These are phyloP conservation scores for Zoysia pacifica DNA, from an alignment of 176 grass and related monocot genomes.

Conservation along the genomic window DNA sequence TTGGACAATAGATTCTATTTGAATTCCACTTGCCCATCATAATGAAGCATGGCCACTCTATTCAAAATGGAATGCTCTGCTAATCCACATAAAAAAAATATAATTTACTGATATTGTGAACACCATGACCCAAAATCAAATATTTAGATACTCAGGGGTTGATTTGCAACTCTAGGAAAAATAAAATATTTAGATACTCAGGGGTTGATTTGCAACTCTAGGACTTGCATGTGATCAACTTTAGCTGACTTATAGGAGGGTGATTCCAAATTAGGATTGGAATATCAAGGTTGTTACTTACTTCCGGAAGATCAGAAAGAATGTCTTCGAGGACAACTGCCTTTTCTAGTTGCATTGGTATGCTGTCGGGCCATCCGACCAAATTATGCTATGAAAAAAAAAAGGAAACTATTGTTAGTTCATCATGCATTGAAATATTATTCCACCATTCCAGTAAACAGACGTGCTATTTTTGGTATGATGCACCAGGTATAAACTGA, in stretches of 20 bases:
- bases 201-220: not conserved
- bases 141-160: not conserved
- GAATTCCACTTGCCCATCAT: no score
- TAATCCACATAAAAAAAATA: not conserved
- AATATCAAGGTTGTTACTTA: constrained; percentile 46
- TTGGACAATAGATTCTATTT: no score
- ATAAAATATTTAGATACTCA: not conserved
- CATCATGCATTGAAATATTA: constrained; percentile 25
- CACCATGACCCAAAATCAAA: not conserved
- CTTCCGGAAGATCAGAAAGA: constrained; percentile 88
- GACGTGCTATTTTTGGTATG: not conserved
- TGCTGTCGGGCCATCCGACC: constrained; percentile 69
- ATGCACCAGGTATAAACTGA: constrained; percentile 11
- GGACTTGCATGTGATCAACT: not conserved
- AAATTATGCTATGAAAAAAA: constrained; percentile 63
- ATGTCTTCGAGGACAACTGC: constrained; percentile 81
- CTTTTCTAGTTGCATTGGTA: constrained; percentile 61
- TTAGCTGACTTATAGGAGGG: not conserved
- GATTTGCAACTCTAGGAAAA: not conserved
- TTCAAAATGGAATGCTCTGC: not conserved
- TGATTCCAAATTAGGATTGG: not conserved
- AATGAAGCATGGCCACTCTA: no score
- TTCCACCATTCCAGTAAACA: no score
- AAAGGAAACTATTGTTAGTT: constrained; percentile 25
- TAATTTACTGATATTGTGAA: not conserved